A percentile compares a stretch with the other conserved stretches of the same genome.
These are phyloP conservation scores for Aureobasidium subglaciale DNA, from an alignment of 2,329 filamentous ascomycete genomes.

Conservation along the genomic window DNA sequence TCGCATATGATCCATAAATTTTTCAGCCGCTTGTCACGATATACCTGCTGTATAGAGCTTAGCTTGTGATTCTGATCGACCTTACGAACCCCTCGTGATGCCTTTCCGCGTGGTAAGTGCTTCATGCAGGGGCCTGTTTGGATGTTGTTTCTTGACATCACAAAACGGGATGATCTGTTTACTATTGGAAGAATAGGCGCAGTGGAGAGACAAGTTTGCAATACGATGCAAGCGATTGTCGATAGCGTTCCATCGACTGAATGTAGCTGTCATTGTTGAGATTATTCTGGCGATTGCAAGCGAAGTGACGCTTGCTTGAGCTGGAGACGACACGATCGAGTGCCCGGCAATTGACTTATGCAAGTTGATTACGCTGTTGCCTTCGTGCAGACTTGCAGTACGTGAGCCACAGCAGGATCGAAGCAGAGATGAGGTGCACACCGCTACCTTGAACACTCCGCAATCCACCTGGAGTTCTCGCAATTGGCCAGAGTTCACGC, in stretches of 20 bases:
- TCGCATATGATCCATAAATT: not conserved
- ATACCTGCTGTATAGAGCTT: not conserved
- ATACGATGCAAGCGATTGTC: not conserved
- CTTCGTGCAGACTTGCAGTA: not conserved
- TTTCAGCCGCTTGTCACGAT: not conserved
- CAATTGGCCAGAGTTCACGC: too few relatives aligned
- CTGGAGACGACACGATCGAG: not conserved
- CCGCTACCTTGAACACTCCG: not conserved
- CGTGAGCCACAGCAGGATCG: not conserved
- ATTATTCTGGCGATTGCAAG: not conserved
- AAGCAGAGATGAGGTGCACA: not conserved
- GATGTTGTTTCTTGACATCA: conserved; percentile 1
- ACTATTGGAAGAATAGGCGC: not conserved
- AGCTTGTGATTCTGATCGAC: not conserved
- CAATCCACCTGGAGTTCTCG: too few relatives aligned
- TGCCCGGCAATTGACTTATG: not conserved
- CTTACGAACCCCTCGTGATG: not conserved
- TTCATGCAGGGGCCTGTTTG: conserved; percentile 6
- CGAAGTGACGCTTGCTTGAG: not conserved
- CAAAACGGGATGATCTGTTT: not conserved
- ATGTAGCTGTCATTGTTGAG: not conserved
- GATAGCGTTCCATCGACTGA: not conserved
- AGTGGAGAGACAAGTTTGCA: not conserved
- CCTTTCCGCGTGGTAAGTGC: not conserved
- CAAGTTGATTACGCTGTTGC: not conserved